Percentiles rank a stretch among this genome's conserved stretches.
phyloP scores from a whole-genome alignment of 2,329 filamentous ascomycete genomes.

The Neopestalotiopsis sp. region DNA sequence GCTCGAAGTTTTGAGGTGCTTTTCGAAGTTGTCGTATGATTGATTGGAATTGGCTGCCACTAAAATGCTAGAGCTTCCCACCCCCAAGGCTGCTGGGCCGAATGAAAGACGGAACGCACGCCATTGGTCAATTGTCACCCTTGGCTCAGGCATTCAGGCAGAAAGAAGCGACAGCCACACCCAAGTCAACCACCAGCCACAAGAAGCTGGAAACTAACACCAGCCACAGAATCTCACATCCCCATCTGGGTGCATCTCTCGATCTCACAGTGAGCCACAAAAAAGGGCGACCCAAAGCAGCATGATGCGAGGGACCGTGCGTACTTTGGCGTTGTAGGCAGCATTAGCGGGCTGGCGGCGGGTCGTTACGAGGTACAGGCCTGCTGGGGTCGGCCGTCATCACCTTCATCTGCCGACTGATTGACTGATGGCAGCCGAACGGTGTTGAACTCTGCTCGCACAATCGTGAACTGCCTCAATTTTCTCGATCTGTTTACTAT shows the following conservation, averaged over 20 bases:
- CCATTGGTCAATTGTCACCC: conserved; percentile 4
- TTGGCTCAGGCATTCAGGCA: conserved; percentile 7
- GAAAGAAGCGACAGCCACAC: background rate
- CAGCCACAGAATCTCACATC: background rate
- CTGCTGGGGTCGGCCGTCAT: background rate
- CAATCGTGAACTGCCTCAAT: background rate
- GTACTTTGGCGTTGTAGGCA: background rate
- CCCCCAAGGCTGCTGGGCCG: background rate
- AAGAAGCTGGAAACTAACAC: background rate
- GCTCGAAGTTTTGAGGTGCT: background rate
- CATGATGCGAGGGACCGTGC: background rate
- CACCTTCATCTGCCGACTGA: conserved; percentile 1
- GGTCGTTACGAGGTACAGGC: background rate
- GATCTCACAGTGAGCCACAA: background rate
- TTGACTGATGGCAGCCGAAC: background rate
- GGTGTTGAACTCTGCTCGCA: background rate
- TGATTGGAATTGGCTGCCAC: conserved; percentile 4
- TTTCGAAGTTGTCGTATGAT: conserved; percentile 12
- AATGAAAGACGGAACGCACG: background rate
- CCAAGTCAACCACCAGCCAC: background rate
- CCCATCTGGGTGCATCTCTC: background rate
- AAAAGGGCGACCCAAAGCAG: background rate
- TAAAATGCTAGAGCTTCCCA: background rate
- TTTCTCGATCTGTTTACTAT: background rate
- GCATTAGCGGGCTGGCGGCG: background rate